phyloP scores from a whole-genome alignment of 139 green algal genomes.

The Desmodesmus armatus region DNA sequence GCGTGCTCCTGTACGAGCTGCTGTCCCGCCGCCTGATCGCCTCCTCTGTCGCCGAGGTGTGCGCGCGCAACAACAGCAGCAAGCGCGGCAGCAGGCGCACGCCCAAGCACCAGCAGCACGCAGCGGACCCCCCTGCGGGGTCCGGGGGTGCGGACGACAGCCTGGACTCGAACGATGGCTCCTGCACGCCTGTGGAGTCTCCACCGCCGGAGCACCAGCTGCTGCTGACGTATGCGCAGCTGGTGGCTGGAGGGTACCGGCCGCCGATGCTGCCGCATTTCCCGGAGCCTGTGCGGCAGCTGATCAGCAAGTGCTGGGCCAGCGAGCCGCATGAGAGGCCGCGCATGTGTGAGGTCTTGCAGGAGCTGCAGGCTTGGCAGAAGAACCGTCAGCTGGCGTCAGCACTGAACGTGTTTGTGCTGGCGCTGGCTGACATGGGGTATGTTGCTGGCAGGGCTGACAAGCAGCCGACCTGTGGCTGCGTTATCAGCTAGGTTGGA shows the following conservation, averaged over 20 bases:
- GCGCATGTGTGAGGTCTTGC: constrained; percentile 30
- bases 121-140: too few relatives aligned
- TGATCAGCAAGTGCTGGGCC: constrained; percentile 62
- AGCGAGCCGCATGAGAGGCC: constrained; percentile 43
- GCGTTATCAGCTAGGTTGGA: constrained; percentile 15
- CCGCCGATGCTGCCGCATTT: constrained; percentile 55
- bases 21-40: constrained; percentile 39
- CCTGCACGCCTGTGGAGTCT: not conserved
- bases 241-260: constrained; percentile 60
- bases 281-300: constrained; percentile 51
- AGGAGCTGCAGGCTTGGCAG: not conserved
- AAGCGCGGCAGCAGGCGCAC: constrained; percentile 3
- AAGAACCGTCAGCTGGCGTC: not conserved
- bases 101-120: not conserved
- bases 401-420: not conserved
- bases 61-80: not conserved
- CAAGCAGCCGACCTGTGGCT: constrained; percentile 2
- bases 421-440: constrained; percentile 26
- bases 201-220: constrained; percentile 29
- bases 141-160: not conserved
- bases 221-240: constrained; percentile 63
- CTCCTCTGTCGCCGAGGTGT: not conserved
- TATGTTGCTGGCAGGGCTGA: constrained; percentile 2
- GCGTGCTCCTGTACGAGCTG: constrained; percentile 56
- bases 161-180: not conserved